Conservation (phyloP, 768 basidiomycete genomes). For the Russula sp. region DNA sequence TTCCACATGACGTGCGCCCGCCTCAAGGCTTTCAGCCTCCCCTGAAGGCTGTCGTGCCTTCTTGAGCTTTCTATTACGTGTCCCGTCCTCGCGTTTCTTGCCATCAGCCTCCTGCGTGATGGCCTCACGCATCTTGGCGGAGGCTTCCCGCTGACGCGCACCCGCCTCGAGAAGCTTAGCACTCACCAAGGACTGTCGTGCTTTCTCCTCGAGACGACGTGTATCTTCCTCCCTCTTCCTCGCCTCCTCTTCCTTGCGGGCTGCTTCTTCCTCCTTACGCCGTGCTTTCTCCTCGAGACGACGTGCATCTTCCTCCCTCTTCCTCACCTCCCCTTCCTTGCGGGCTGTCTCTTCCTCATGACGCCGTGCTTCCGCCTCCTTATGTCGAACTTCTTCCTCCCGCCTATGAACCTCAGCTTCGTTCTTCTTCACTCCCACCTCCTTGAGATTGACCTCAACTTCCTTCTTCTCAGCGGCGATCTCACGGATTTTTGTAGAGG, state of each 20-base stretch:
- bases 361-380: conserved; percentile 27
- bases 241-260: conserved; percentile 26
- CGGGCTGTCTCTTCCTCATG: conserved; percentile 29
- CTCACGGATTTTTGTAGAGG: conserved; percentile 22
- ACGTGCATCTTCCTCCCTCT: conserved; percentile 28
- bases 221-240: conserved; percentile 26
- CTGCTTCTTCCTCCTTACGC: conserved; percentile 16
- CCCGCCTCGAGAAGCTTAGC: neutral
- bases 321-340: conserved; percentile 32
- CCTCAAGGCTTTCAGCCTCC: conserved; percentile 21
- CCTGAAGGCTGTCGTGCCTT: conserved; percentile 20
- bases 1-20: conserved; percentile 23
- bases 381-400: conserved; percentile 27
- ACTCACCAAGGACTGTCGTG: conserved; percentile 19
- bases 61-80: neutral
- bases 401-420: conserved; percentile 30
- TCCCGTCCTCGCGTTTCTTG: conserved; percentile 19
- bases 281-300: conserved; percentile 29
- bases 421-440: conserved; percentile 27
- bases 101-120: conserved; percentile 24
- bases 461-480: conserved; percentile 17
- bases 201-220: conserved; percentile 28
- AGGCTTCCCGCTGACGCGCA: conserved; percentile 22
- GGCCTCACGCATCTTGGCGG: conserved; percentile 20
- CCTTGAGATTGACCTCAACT: conserved; percentile 21